Conservation (phyloP, 2,329 filamentous ascomycete genomes). For the Aureobasidium sp. region DNA sequence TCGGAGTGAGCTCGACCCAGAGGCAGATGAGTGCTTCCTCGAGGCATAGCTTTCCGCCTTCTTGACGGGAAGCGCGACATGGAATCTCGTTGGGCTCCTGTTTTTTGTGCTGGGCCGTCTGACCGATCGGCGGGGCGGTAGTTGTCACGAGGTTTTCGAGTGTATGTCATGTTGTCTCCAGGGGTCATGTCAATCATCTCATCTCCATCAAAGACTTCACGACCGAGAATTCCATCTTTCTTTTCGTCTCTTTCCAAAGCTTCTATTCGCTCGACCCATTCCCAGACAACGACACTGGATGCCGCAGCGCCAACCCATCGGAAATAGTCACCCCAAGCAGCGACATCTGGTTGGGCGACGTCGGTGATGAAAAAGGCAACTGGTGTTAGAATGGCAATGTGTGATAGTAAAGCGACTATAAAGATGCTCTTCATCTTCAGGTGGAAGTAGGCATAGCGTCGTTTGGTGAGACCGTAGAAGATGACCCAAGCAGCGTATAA, state of each 20-base stretch:
- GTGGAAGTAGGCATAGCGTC: conserved; percentile 85
- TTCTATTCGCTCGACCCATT: conserved; percentile 95
- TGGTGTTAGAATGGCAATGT: conserved; percentile 77
- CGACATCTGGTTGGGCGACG: conserved; percentile 75
- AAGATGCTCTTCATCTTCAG: conserved; percentile 84
- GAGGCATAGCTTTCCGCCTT: conserved; percentile 21
- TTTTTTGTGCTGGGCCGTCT: conserved; percentile 21
- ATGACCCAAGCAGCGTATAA: conserved; percentile 91
- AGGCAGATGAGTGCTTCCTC: conserved; percentile 26
- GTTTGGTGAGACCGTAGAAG: conserved; percentile 88
- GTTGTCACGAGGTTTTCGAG: conserved; percentile 17
- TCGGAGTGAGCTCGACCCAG: conserved; percentile 29
- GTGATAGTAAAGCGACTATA: conserved; percentile 69
- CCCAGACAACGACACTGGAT: conserved; percentile 95
- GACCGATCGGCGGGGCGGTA: conserved; percentile 14
- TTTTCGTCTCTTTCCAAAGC: conserved; percentile 86
- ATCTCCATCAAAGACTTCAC: conserved; percentile 89
- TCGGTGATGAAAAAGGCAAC: conserved; percentile 92
- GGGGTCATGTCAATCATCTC: conserved; percentile 73
- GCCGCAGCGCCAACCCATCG: conserved; percentile 93
- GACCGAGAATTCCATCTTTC: conserved; percentile 83
- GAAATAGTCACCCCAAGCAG: conserved; percentile 91
- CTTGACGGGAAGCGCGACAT: conserved; percentile 23
- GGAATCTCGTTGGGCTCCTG: conserved; percentile 18
- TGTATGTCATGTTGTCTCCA: conserved; percentile 48